phyloP scores from a whole-genome alignment of 345 rosid genomes.

The Geranium brycei region DNA sequence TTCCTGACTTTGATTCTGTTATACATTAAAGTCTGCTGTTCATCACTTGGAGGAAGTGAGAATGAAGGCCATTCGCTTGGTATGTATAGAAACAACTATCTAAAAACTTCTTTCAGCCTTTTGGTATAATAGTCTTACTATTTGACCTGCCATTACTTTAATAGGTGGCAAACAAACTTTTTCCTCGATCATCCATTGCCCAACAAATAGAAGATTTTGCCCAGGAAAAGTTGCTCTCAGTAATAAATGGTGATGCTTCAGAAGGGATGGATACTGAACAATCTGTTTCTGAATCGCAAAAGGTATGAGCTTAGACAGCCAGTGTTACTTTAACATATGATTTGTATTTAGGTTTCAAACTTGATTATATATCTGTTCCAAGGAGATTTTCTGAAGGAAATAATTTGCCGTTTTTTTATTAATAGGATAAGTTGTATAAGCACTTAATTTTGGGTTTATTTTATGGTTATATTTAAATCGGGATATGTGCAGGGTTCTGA shows the following conservation, averaged over 20 bases:
- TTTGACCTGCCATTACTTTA: slow-evolving; percentile 15
- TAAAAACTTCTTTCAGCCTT: slow-evolving; percentile 6
- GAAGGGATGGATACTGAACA: slow-evolving; percentile 36
- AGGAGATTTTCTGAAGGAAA: not conserved
- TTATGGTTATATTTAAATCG: not conserved
- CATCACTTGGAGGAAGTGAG: slow-evolving; percentile 91
- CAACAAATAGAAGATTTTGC: slow-evolving; percentile 86
- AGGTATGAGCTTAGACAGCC: slow-evolving; percentile 33
- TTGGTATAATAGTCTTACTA: slow-evolving; percentile 2
- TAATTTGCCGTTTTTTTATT: not conserved
- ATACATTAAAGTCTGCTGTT: slow-evolving; percentile 62
- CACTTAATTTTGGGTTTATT: not conserved
- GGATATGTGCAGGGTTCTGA: slow-evolving; percentile 33
- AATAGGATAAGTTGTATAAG: not conserved
- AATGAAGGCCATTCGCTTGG: slow-evolving; percentile 97
- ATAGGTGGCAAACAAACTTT: slow-evolving; percentile 94
- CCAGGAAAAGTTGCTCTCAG: slow-evolving; percentile 50
- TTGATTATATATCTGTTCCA: not conserved
- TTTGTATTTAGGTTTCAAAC: not conserved
- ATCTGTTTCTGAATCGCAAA: slow-evolving; percentile 23
- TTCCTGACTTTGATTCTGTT: slow-evolving; percentile 10
- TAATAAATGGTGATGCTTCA: slow-evolving; percentile 24
- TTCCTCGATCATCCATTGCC: slow-evolving; percentile 57
- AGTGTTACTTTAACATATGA: not conserved
- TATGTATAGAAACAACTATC: slow-evolving; percentile 19